Percentiles rank a stretch among this genome's conserved stretches.
Conservation (phyloP, 2,329 filamentous ascomycete species). For the Graphilbum sp. region DNA sequence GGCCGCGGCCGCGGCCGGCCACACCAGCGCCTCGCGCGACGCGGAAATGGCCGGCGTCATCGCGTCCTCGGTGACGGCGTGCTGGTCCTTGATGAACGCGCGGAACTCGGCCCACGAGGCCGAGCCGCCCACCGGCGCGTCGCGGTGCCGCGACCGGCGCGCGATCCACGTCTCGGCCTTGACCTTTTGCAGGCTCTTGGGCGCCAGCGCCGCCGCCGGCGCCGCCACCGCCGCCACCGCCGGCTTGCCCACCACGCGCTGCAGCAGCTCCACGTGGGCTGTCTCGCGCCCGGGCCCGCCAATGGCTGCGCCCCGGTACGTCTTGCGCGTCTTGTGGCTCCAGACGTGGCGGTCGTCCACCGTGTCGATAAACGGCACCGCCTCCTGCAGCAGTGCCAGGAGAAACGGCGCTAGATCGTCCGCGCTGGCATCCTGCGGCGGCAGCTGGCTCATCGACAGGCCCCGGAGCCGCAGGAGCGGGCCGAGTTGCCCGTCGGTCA, state of each 20-base stretch:
- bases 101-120: constrained; percentile 50
- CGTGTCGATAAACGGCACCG: constrained; percentile 38
- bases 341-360: constrained; percentile 15
- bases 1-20: constrained; percentile 26
- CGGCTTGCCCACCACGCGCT: constrained; percentile 27
- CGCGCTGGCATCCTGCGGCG: constrained; percentile 19
- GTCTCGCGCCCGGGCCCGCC: constrained; percentile 18
- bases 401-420: constrained; percentile 35
- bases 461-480: constrained; percentile 39
- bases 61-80: constrained; percentile 36
- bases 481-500: constrained; percentile 16
- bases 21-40: constrained; percentile 24
- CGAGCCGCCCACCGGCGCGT: constrained; percentile 31
- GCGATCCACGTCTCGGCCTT: constrained; percentile 44
- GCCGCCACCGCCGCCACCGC: constrained; percentile 7
- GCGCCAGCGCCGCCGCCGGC: constrained; percentile 7
- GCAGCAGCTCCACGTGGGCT: constrained; percentile 35
- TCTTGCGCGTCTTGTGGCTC: constrained; percentile 25
- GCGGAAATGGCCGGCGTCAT: constrained; percentile 42
- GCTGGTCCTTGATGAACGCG: constrained; percentile 37
- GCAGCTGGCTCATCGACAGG: constrained; percentile 29
- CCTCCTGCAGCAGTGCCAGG: constrained; percentile 36
- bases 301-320: constrained; percentile 15
- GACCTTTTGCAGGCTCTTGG: constrained; percentile 8
- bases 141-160: constrained; percentile 43